Evolutionary conservation across 371 early-diverging fungal species (phyloP).

Genomic region (Zychaea mexicana): DNA sequence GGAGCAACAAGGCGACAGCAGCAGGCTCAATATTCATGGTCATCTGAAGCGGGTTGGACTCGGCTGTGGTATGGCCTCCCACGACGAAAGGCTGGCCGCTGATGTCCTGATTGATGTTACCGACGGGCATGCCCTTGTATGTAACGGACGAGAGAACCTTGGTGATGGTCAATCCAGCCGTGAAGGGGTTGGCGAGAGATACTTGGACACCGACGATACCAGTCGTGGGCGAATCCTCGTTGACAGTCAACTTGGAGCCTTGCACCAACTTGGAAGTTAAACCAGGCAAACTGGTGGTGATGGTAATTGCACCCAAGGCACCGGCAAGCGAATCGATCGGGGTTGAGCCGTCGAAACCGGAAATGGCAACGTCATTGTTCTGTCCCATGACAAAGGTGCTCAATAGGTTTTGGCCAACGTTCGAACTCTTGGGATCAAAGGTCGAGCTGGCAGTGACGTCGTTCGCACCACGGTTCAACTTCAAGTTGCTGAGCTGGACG

Average conservation of each 20-base stretch:
- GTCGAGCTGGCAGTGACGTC: constrained; percentile 40
- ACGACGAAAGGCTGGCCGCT: constrained; percentile 36
- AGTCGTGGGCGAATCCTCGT: constrained; percentile 37
- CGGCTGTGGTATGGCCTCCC: constrained; percentile 31
- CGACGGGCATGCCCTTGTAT: constrained; percentile 49
- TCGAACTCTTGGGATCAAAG: constrained; percentile 48
- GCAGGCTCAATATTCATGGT: constrained; percentile 43
- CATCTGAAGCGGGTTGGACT: constrained; percentile 36
- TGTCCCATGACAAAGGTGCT: constrained; percentile 56
- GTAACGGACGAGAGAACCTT: constrained; percentile 47
- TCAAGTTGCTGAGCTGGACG: constrained; percentile 45
- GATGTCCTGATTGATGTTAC: constrained; percentile 51
- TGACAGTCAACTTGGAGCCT: constrained; percentile 43
- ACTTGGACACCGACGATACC: constrained; percentile 49
- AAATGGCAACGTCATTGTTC: constrained; percentile 46
- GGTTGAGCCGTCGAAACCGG: constrained; percentile 46
- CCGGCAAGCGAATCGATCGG: constrained; percentile 45
- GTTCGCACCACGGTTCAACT: constrained; percentile 48
- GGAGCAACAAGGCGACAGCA: constrained; percentile 44
- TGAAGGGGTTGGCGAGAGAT: constrained; percentile 57
- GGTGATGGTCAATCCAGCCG: constrained; percentile 47
- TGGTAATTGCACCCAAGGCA: constrained; percentile 44
- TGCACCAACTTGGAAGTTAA: constrained; percentile 44
- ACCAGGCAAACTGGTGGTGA: constrained; percentile 52
- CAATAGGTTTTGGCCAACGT: constrained; percentile 49